These are phyloP conservation scores for Neoarthrinium moseri DNA, from an alignment of 2,329 filamentous ascomycete species.

Conservation along the genomic window DNA sequence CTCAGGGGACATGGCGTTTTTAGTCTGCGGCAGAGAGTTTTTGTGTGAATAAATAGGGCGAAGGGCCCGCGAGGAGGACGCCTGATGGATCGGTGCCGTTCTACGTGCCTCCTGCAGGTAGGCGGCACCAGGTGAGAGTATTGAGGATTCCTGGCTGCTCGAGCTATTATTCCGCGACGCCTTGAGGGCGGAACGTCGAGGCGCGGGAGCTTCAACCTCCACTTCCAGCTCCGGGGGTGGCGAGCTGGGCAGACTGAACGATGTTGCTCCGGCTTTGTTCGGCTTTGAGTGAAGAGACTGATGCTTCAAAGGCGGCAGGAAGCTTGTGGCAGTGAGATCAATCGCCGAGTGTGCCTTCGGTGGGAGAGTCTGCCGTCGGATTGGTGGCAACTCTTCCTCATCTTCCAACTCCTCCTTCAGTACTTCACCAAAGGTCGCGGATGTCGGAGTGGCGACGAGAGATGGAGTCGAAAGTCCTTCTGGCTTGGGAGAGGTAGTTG, in stretches of 20 bases:
- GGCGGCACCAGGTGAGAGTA: slow-evolving; percentile 25
- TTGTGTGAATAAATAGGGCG: slow-evolving; percentile 25
- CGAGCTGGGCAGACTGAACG: slow-evolving; percentile 24
- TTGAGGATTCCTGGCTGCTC: slow-evolving; percentile 20
- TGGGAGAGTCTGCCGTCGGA: slow-evolving; percentile 13
- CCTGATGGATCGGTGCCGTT: slow-evolving; percentile 22
- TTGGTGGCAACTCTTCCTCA: slow-evolving; percentile 8
- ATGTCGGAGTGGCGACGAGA: slow-evolving; percentile 18
- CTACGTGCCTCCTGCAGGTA: slow-evolving; percentile 36
- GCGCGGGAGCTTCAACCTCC: slow-evolving; percentile 18
- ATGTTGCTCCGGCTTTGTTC: slow-evolving; percentile 17
- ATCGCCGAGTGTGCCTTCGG: slow-evolving; percentile 26
- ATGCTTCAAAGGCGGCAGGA: slow-evolving; percentile 36
- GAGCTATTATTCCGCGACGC: slow-evolving; percentile 21
- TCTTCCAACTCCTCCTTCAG: slow-evolving; percentile 18
- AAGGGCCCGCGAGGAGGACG: slow-evolving; percentile 20
- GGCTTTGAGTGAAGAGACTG: slow-evolving; percentile 33
- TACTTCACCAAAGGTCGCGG: slow-evolving; percentile 19
- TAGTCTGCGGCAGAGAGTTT: slow-evolving; percentile 13
- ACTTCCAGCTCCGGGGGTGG: slow-evolving; percentile 22
- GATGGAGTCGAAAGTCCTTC: no score
- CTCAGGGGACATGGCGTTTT: slow-evolving; percentile 2
- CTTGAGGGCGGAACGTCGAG: slow-evolving; percentile 26
- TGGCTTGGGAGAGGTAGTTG: no score
- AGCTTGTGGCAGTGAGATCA: slow-evolving; percentile 28